Evolutionary conservation across 305 asterid species (phyloP), one percentile per base, ranked within the genome.

Genomic region (Vinca major): DNA sequence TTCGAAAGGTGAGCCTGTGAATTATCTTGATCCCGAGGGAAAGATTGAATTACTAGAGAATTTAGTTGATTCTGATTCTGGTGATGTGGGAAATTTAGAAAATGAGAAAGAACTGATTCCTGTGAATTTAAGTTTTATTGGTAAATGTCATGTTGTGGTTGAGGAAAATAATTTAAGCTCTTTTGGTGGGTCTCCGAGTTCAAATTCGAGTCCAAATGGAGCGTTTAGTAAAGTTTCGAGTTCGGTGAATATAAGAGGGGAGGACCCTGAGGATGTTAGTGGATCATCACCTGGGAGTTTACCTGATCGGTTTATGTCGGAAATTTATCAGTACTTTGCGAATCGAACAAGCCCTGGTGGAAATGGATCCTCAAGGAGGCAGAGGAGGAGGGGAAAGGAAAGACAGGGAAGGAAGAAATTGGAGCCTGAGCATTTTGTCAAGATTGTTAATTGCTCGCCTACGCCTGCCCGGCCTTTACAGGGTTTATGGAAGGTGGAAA

Each of bases 401-500:
- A 89, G 77, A 75, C 92, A 78, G 55, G 87, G 86, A 48, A 86
- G 79, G 81, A 89, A 74, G 80, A 89, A 83, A 76, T 83, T 89
- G 95, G 95, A 86, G 71, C 72, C 95, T 0, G 89, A 90, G 79
- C 81, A 89, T 84, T 85, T 81, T 78, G 91, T 88, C 68, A 92
- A 88, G 70, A 88, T 90, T 39, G 86, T 73, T 14, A 85, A 86
- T 73, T 84, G 86, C 77, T 85, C 88, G 3, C 96, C 96, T n/a
- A 82, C 79, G 3, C 86, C 82, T 36, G 53, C 80, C n/a, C 84
- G 86, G 51, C 98, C 98, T 44, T 85, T 92, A 79, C 98, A 92
- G 85, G 98, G 97, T 66, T 80, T 92, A 48, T 90, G 98, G 98
- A 92, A 92, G 97, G 97, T 92, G 79, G 48, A 62, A 11, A 17